Evolutionary conservation across 1,284 basidiomycete species (phyloP).

Genomic region (Cutaneotrichosporon cavernicola): DNA sequence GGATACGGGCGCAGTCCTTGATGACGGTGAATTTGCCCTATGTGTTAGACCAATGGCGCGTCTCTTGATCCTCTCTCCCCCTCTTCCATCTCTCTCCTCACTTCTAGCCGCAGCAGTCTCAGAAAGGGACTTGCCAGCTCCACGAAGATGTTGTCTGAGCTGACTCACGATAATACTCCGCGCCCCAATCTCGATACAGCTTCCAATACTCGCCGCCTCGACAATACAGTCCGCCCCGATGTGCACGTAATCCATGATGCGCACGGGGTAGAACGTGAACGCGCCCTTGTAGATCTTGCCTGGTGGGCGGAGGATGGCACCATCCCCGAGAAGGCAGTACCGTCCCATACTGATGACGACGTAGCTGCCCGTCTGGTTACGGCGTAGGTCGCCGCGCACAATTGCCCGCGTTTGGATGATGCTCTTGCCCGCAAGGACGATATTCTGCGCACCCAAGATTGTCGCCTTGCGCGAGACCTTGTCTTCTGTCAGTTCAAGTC

Average conservation of each 20-base stretch:
- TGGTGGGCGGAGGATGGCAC: constrained; percentile 71
- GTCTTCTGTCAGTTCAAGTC: constrained; percentile 49
- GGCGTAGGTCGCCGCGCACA: constrained; percentile 44
- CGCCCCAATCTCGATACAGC: constrained; percentile 90
- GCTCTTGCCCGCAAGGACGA: constrained; percentile 94
- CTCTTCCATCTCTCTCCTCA: too few relatives aligned
- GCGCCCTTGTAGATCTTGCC: constrained; percentile 61
- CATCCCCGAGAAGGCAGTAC: constrained; percentile 88
- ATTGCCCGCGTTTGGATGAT: constrained; percentile 74
- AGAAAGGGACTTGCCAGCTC: too few relatives aligned
- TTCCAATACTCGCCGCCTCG: constrained; percentile 92
- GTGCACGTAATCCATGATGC: constrained; percentile 90
- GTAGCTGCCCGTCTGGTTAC: constrained; percentile 63
- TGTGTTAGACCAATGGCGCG: background rate
- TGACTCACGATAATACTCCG: constrained; percentile 83
- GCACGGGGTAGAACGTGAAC: constrained; percentile 98
- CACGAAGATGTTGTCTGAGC: background rate
- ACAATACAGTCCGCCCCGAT: constrained; percentile 84
- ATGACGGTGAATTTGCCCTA: constrained; percentile 96
- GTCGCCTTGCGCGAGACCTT: constrained; percentile 89
- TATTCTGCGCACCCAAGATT: constrained; percentile 94
- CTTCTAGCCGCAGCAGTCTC: too few relatives aligned
- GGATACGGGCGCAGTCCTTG: constrained; percentile 80
- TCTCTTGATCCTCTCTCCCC: background rate
- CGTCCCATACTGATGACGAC: constrained; percentile 89